Evolutionary conservation across 2,329 filamentous ascomycete species (phyloP).

Genomic region (Niveomyces coronatus): DNA sequence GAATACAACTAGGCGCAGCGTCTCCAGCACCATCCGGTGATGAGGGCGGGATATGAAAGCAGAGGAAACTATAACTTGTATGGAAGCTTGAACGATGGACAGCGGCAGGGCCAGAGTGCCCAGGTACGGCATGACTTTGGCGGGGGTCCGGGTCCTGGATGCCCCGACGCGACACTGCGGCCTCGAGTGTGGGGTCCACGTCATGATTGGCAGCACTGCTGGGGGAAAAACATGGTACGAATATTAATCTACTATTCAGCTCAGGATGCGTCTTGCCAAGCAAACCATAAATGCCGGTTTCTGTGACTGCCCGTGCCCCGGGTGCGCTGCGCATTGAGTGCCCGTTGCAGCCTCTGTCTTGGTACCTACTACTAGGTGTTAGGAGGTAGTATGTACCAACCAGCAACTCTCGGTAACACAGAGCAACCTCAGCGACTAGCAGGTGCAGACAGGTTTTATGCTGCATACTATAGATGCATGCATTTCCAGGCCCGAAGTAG

Average conservation of each 20-base stretch:
- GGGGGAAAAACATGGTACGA: neutral
- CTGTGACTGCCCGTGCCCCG: too few relatives aligned
- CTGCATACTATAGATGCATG: too few relatives aligned
- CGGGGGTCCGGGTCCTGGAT: conserved; percentile 7
- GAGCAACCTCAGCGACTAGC: too few relatives aligned
- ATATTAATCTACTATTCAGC: too few relatives aligned
- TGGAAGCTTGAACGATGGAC: neutral
- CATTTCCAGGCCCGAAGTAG: too few relatives aligned
- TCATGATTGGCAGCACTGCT: conserved; percentile 4
- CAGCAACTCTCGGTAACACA: too few relatives aligned
- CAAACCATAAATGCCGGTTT: too few relatives aligned
- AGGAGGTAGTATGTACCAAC: too few relatives aligned
- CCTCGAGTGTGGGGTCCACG: conserved; percentile 10
- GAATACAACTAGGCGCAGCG: neutral
- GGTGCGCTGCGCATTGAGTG: too few relatives aligned
- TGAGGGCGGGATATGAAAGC: neutral
- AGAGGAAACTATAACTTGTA: neutral
- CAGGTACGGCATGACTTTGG: conserved; percentile 3
- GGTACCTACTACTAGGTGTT: too few relatives aligned
- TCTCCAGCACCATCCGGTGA: neutral
- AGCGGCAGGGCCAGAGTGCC: neutral
- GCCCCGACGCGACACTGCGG: conserved; percentile 9
- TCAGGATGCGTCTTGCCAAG: conserved; percentile 1
- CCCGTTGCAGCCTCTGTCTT: too few relatives aligned
- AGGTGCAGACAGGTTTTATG: too few relatives aligned